Conservation (phyloP, 1,139 yeast genomes). For the Blastobotrys illinoisensis region DNA sequence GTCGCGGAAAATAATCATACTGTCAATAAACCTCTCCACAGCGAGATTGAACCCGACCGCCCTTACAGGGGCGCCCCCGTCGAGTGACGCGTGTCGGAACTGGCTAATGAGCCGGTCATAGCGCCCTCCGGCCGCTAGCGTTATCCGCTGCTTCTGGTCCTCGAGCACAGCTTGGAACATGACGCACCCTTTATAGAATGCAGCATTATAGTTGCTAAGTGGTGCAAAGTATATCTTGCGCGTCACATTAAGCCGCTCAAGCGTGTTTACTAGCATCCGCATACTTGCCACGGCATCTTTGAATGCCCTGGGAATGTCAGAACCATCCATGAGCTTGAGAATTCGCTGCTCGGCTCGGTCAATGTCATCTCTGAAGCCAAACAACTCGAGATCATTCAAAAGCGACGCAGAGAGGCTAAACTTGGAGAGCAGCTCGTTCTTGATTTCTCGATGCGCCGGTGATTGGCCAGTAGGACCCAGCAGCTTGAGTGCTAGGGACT, state of each 20-base stretch:
- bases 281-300: constrained; percentile 61
- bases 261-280: constrained; percentile 47
- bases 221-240: constrained; percentile 54
- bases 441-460: constrained; percentile 59
- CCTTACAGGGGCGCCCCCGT: constrained; percentile 41
- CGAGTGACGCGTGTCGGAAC: constrained; percentile 48
- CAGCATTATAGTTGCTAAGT: constrained; percentile 72
- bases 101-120: constrained; percentile 68
- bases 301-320: constrained; percentile 56
- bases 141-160: constrained; percentile 38
- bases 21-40: constrained; percentile 51
- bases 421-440: constrained; percentile 59
- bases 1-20: constrained; percentile 39
- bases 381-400: constrained; percentile 70
- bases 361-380: constrained; percentile 68
- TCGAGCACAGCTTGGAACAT: constrained; percentile 85
- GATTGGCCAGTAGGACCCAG: constrained; percentile 74
- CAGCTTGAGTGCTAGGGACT: constrained; percentile 60
- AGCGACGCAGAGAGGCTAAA: constrained; percentile 76
- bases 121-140: constrained; percentile 85
- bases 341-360: constrained; percentile 59
- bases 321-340: constrained; percentile 66
- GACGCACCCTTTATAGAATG: constrained; percentile 70
- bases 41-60: constrained; percentile 86
- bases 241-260: constrained; percentile 56